Percentiles rank a stretch among this genome's conserved stretches.
These are phyloP conservation scores for Cercospora sp. DNA, from an alignment of 2,329 filamentous ascomycete genomes.

Conservation along the genomic window DNA sequence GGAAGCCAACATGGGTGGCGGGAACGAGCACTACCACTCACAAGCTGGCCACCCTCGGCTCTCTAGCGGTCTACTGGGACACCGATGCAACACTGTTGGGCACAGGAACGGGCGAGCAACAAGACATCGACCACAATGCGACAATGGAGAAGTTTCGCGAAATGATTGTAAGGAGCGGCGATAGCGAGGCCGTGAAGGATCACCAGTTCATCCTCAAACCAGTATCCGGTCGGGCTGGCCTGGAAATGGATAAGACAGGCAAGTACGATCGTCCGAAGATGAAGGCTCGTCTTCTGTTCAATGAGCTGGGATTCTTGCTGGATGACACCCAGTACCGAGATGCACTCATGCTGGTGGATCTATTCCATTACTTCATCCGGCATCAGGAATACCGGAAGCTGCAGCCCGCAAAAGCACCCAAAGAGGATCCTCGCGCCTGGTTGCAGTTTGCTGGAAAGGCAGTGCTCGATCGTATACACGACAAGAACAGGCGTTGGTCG, in stretches of 20 bases:
- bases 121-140: conserved; percentile 69
- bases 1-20: conserved; percentile 95
- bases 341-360: conserved; percentile 93
- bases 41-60: conserved; percentile 88
- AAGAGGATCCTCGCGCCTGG: conserved; percentile 91
- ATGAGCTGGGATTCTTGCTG: conserved; percentile 96
- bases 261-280: conserved; percentile 76
- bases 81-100: conserved; percentile 85
- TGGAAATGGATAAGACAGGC: conserved; percentile 92
- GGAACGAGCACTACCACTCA: conserved; percentile 80
- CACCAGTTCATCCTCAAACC: conserved; percentile 97
- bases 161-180: conserved; percentile 70
- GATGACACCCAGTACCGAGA: conserved; percentile 98
- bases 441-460: conserved; percentile 86
- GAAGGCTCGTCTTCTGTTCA: conserved; percentile 88
- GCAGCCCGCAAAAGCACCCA: conserved; percentile 81
- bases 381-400: conserved; percentile 96
- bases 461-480: conserved; percentile 90
- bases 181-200: conserved; percentile 56
- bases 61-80: conserved; percentile 96
- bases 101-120: conserved; percentile 71
- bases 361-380: conserved; percentile 97
- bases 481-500: conserved; percentile 87
- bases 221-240: conserved; percentile 89
- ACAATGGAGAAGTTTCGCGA: conserved; percentile 74